Evolutionary conservation across 768 basidiomycete species (phyloP), one percentile per base, ranked within the genome.

Genomic region (Boletus tylopilopsis): DNA sequence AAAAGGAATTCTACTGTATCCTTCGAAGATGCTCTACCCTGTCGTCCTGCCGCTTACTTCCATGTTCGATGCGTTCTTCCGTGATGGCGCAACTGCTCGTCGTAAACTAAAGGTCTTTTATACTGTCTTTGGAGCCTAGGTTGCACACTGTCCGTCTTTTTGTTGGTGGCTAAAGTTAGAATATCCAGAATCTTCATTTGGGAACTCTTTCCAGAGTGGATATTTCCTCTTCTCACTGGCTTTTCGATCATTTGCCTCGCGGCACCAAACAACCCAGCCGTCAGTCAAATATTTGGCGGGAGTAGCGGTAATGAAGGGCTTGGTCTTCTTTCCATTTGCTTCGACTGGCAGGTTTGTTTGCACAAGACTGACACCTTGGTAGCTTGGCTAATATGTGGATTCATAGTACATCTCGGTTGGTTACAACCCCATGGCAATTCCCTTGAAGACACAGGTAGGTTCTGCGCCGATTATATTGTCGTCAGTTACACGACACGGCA

Each of bases 301-400:
- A 79, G 75, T 33, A 76, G 78, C 27, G 82, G 74, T 47, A 82
- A 85, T 47, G 81, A 84, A 62, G 82, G 82, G 7, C 73, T 84
- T 35, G 83, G 81, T 11, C 64, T 78, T 44, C 75, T 85, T 37
- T 74, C 82, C 2, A 60, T 84, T 34, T 81, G 72, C 53, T 66
- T 85, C 13, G 83, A 85, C 57, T 85, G 83, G 82, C 79, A 81
- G 67, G 66, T 67, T 48, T 1, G 73, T 13, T 72, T 34, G 29
- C 60, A 74, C 47, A 4, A 16, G 36, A 30, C 15, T 9, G 15
- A 5, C 4, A 2, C 2, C 1, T 0, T 30, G 16, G 15, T 16
- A 12, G 38, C 3, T 35, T 23, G 6, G 23, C 5, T 49, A 15
- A 42, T 16, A n/a, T 30, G 10, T 19, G 1, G 8, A 34, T 42